Evolutionary conservation across 139 green algal genomes (phyloP).

Genomic region (Desmodesmus armatus): DNA sequence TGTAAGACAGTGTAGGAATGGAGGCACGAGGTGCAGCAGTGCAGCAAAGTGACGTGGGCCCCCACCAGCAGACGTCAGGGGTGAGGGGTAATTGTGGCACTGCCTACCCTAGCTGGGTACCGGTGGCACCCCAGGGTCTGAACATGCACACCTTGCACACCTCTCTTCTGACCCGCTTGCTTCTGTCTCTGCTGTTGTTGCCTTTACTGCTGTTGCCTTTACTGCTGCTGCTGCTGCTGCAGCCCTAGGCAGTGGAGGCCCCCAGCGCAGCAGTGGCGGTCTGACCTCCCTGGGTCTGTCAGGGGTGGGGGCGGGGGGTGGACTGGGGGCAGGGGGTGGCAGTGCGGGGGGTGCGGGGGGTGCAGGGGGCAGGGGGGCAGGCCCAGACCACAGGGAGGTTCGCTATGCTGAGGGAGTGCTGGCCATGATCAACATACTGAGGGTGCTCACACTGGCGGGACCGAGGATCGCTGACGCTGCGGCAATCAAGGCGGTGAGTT

Average conservation of each 20-base stretch:
- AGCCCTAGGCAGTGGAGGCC: constrained; percentile 3
- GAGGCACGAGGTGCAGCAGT: background rate
- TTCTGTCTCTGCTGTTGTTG: background rate
- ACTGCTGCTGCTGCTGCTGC: no score
- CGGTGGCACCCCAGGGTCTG: background rate
- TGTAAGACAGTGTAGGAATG: background rate
- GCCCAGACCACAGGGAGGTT: constrained; percentile 41
- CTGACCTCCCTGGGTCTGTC: background rate
- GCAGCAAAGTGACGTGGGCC: background rate
- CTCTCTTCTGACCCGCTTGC: background rate
- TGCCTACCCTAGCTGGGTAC: background rate
- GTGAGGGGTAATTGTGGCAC: background rate
- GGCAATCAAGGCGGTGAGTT: constrained; percentile 24
- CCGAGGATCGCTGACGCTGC: constrained; percentile 30
- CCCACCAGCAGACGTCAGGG: background rate
- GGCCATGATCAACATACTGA: constrained; percentile 42
- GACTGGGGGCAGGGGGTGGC: background rate
- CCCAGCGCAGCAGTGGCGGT: constrained; percentile 24
- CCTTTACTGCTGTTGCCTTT: no score
- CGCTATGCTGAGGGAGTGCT: constrained; percentile 33
- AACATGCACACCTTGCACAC: background rate
- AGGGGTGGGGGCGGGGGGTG: background rate
- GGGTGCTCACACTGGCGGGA: constrained; percentile 17
- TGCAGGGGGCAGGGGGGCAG: constrained; percentile 22
- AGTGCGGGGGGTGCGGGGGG: background rate